phyloP scores from a whole-genome alignment of 2,329 filamentous ascomycete genomes.

The Myrmaecium sp. region DNA sequence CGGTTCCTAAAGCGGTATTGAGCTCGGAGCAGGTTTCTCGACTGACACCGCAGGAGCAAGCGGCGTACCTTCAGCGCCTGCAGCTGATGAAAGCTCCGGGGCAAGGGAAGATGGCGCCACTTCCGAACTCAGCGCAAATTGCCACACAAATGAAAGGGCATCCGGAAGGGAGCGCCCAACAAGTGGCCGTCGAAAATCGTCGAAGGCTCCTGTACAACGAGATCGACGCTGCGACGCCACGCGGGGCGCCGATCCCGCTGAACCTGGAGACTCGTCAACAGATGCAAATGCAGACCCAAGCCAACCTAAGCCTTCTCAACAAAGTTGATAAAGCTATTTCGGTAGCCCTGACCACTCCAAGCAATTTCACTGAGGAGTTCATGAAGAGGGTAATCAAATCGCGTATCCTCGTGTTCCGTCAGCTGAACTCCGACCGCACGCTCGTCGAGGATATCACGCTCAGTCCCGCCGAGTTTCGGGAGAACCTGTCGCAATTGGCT shows the following conservation, averaged over 20 bases:
- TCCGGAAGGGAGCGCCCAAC: no score
- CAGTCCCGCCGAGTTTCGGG: no score
- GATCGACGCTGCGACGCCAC: no score
- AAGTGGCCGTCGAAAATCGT: no score
- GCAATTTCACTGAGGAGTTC: slow-evolving; percentile 12
- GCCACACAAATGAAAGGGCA: no score
- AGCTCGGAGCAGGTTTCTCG: slow-evolving; percentile 17
- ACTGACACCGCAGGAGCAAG: slow-evolving; percentile 16
- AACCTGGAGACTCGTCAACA: slow-evolving; percentile 9
- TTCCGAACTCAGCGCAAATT: slow-evolving; percentile 13
- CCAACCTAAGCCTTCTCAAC: slow-evolving; percentile 9
- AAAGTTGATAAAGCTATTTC: slow-evolving; percentile 6
- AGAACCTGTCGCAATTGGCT: no score
- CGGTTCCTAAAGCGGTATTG: slow-evolving; percentile 5
- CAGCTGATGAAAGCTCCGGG: slow-evolving; percentile 6
- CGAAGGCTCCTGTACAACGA: no score
- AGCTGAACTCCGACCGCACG: slow-evolving; percentile 14
- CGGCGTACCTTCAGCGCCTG: slow-evolving; percentile 3
- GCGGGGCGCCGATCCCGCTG: slow-evolving; percentile 10
- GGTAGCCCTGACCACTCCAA: no score
- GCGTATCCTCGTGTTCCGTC: slow-evolving; percentile 12
- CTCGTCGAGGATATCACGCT: slow-evolving; percentile 15
- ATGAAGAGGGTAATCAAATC: slow-evolving; percentile 13
- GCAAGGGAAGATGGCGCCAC: slow-evolving; percentile 11
- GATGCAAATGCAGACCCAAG: slow-evolving; percentile 4